Percentiles rank a stretch among this genome's conserved stretches.
phyloP scores from a whole-genome alignment of 176 grass and related monocot species.

The Chloris gayana region DNA sequence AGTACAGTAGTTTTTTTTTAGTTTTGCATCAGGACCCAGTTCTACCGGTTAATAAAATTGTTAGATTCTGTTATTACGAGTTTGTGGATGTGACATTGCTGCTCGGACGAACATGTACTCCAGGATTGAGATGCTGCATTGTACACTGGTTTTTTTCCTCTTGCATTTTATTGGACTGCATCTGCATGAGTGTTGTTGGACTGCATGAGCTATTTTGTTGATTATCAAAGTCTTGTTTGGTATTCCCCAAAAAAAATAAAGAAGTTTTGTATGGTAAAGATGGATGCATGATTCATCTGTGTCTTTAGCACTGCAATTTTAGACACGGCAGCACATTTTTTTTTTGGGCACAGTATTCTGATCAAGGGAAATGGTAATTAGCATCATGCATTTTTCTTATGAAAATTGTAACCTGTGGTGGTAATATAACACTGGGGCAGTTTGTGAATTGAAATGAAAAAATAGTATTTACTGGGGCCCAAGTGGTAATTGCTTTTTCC shows the following conservation, averaged over 20 bases:
- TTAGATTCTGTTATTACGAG: neutral
- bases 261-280: too few relatives aligned
- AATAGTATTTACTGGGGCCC: neutral
- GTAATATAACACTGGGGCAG: neutral
- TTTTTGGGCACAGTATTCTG: neutral
- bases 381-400: neutral
- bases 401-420: neutral
- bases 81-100: neutral
- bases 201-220: neutral
- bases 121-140: conserved; percentile 17
- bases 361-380: neutral
- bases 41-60: neutral
- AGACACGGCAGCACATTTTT: neutral
- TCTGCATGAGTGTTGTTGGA: neutral
- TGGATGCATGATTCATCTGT: too few relatives aligned
- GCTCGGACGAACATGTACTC: neutral
- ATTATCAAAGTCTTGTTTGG: neutral
- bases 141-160: neutral
- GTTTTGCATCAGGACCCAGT: neutral
- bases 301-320: neutral
- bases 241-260: too few relatives aligned
- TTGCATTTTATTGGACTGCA: neutral
- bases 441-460: neutral
- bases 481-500: neutral
- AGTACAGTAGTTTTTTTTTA: neutral